Conservation (phyloP, 1,139 yeast species). For the Magnusiomyces suaveolens region DNA sequence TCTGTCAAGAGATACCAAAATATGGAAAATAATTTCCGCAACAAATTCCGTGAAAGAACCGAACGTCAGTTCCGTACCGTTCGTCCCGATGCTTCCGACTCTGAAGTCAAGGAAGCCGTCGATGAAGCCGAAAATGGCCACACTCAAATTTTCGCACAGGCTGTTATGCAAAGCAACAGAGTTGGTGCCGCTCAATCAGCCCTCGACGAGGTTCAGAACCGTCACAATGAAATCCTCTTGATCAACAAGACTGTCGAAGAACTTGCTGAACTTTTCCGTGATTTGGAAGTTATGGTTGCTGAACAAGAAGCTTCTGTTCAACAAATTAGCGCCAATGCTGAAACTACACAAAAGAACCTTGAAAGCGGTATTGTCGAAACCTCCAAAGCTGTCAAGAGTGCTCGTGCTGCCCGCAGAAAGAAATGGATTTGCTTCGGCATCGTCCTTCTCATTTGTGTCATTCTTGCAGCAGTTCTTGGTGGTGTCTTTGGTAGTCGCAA, state of each 20-base stretch:
- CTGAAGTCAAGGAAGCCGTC: slow-evolving; percentile 72
- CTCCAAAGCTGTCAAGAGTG: slow-evolving; percentile 77
- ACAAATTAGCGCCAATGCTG: slow-evolving; percentile 73
- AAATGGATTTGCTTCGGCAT: slow-evolving; percentile 79
- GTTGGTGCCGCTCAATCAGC: slow-evolving; percentile 97
- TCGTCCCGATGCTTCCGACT: slow-evolving; percentile 85
- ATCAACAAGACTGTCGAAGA: slow-evolving; percentile 95
- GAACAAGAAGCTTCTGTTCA: slow-evolving; percentile 89
- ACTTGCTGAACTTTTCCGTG: slow-evolving; percentile 86
- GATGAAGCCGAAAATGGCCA: slow-evolving; percentile 50
- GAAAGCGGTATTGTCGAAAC: slow-evolving; percentile 95
- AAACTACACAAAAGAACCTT: slow-evolving; percentile 76
- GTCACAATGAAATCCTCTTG: slow-evolving; percentile 92
- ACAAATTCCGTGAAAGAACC: slow-evolving; percentile 77
- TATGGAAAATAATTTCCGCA: slow-evolving; percentile 79
- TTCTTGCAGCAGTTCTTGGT: slow-evolving; percentile 59
- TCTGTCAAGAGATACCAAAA: slow-evolving; percentile 79
- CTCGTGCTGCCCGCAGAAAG: slow-evolving; percentile 86
- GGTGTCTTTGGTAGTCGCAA: slow-evolving; percentile 33
- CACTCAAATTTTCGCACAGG: slow-evolving; percentile 90
- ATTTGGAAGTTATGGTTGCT: slow-evolving; percentile 92
- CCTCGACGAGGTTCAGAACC: slow-evolving; percentile 86
- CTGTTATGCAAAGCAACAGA: slow-evolving; percentile 81
- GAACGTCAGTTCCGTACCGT: slow-evolving; percentile 84
- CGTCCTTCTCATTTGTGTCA: slow-evolving; percentile 53